Evolutionary conservation across 768 basidiomycete species (phyloP), one percentile per base, ranked within the genome.

Genomic region (Leccinum incarnatum): DNA sequence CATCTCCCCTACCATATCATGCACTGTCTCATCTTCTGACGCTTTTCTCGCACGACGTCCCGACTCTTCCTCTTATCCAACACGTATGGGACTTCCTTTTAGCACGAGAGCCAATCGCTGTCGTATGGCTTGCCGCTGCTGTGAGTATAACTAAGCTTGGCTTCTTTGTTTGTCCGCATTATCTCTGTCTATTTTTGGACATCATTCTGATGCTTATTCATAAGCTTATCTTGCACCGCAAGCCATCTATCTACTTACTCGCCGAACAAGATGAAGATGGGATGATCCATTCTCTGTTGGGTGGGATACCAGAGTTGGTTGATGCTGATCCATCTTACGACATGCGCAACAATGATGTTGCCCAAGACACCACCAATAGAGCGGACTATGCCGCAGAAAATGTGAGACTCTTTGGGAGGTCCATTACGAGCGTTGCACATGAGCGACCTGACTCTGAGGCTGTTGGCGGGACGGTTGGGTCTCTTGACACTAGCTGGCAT

Each of bases 61-160:
- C 95, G 8, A 91, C 90, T 2, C 81, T 96, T n/a, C 82, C 88
- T 5, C 85, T 95, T 40, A 89, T 94, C 27, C 94, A 96, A 69
- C 89, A 94, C 62, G 84, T 94, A 50, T 98, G 96, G 72, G 95
- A 98, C 73, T 98, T 87, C 68, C 74, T 97, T 10, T 75, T 98
- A 12, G 84, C 85, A 62, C 81, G 94, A 36, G 92, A 92, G 25
- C 95, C 95, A 10, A 83, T 94, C 29, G 78, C 81, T 1, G 80
- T 85, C 2, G 88, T 96, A 0, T 98, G 96, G 76, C 82, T 97
- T 10, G 86, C 86, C 15, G 83, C 88, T 34, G 88, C 90, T 42
- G 93, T 96, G 69, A 65, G 89, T 80, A 10, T 29, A 17, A 46
- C 17, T 47, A n/a, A 34, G 11, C 42, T 25, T 23, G 21, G 17